Conservation (phyloP, 1,284 basidiomycete genomes). For the Gymnopus androsaceus region DNA sequence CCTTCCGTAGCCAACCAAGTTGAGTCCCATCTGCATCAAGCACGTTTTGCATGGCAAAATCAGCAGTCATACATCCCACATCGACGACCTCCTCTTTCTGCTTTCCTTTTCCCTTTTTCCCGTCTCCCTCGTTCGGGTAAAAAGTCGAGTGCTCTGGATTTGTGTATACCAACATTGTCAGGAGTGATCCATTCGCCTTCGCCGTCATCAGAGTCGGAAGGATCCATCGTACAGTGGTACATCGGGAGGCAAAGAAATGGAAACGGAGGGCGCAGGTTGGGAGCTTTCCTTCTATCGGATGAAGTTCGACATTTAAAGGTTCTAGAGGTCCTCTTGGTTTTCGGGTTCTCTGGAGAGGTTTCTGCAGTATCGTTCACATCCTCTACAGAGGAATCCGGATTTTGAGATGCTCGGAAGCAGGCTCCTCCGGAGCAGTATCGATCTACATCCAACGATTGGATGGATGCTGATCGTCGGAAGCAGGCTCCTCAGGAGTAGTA, state of each 20-base stretch:
- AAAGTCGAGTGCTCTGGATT: slow-evolving; percentile 84
- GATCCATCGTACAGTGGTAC: slow-evolving; percentile 68
- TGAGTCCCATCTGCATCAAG: slow-evolving; percentile 93
- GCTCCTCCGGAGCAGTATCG: background rate
- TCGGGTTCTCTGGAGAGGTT: slow-evolving; percentile 32
- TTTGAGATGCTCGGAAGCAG: slow-evolving; percentile 12
- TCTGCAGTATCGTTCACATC: slow-evolving; percentile 20
- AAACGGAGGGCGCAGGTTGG: slow-evolving; percentile 13
- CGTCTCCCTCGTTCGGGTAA: slow-evolving; percentile 56
- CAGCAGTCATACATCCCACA: slow-evolving; percentile 94
- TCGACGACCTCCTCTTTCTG: slow-evolving; percentile 47
- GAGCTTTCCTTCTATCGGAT: slow-evolving; percentile 33
- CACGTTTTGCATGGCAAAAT: slow-evolving; percentile 99
- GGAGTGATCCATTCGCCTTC: slow-evolving; percentile 99
- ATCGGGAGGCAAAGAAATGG: slow-evolving; percentile 21
- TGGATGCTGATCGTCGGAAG: background rate
- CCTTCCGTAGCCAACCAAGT: slow-evolving; percentile 92
- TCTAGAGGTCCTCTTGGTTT: too few species aligned
- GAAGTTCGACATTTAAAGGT: slow-evolving; percentile 50
- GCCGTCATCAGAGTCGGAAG: slow-evolving; percentile 76
- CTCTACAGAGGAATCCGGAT: slow-evolving; percentile 14
- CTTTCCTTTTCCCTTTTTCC: slow-evolving; percentile 45
- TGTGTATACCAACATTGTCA: slow-evolving; percentile 83
- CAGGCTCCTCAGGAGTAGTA: slow-evolving; percentile 22
- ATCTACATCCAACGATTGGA: background rate